Base-by-base conservation (phyloP, 108 stramenopile species). In the Heterococcus sp. region DNA sequence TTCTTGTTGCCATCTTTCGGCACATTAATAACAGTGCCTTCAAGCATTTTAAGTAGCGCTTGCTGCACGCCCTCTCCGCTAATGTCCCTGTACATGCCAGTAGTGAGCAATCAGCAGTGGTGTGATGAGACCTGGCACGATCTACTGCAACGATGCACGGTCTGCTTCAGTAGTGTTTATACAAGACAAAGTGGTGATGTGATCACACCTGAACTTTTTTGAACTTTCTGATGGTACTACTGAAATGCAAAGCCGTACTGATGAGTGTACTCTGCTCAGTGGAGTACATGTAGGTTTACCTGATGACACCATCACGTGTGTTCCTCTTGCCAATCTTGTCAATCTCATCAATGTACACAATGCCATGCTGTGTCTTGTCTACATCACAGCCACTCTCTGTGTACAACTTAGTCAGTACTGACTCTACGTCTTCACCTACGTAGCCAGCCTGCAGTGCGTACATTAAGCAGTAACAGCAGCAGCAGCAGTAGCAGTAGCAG, bases 371-470 rank as follows among this genome's bases (percentile, higher is more conserved):
- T 69, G 85, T 68, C 37, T 71, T 68, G 75, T 95, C 94, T n/a
- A 97, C 78, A 68, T 96, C 96, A 72, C 93, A 92, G 35, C 95
- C 95, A 78, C 92, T 92, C 80, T 94, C 96, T 21, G 93, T 78
- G 83, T 96, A 97, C 35, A 97, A 82, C 91, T 95, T 95, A 89
- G 92, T 92, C 37, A 97, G 87, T 35, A 97, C 89, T 63, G 91
- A 91, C 84, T 97, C 96, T n/a, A 97, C 96, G 84, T 97, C 96
- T 81, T 97, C 96, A 3, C 96, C 96, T n/a, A 97, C 96, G 73
- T 97, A 97, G 29, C 96, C 96, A 3, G 96, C 96, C 84, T 95
- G 94, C 28, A n/a, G 27, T 14, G 31, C 0, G 34, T n/a, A n/a
- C n/a, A n/a, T n/a, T 26, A 1, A n/a, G n/a, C 21, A 35, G 2